Evolutionary conservation across 2,329 filamentous ascomycete species (phyloP), one percentile per base, ranked within the genome.

Genomic region (Colletotrichum sansevieriae): DNA sequence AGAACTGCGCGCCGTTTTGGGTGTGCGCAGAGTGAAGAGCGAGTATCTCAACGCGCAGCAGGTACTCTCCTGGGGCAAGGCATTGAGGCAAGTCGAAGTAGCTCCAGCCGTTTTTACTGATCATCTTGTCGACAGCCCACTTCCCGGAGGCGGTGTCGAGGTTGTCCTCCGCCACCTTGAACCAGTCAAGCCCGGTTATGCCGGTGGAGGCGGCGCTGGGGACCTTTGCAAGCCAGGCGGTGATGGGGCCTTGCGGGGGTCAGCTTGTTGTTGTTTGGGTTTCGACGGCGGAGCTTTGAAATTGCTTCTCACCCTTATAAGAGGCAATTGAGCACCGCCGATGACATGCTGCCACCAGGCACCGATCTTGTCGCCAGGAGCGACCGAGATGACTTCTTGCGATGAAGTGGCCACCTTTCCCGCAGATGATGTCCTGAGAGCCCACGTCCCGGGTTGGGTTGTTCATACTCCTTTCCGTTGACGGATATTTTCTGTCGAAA

Each of bases 271-370:
- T 29, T 29, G 7, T 29, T 29, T 25, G 25, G 6, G 29, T 29
- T 29, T 9, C 8, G 29, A 29, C 8, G 29, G 9, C 29, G 6
- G 29, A 29, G 6, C 29, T 29, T 29, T 29, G 29, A 9, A 29
- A 29, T 29, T 2, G 8, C 29, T 29, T 29, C 2, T 29, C 29
- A 29, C 29, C 8, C 75, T 86, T 86, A 77, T 88, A 85, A 12
- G 82, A 84, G 63, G 80, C 77, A 79, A 81, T 75, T 88, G 84
- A 8, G 82, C 79, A 55, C 85, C 85, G 61, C 86, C 86, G 63
- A 88, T 83, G 58, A 87, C 79, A 72, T 88, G 85, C 47, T 84
- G 83, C 80, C 83, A 88, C 75, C 79, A 83, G 2, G 84, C 80
- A 8, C 85, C 85, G 52, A 88, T 77, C 71, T 81, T 79, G 74